phyloP scores from a whole-genome alignment of 352 stramenopile species.

The Phytophthora nicotianae region DNA sequence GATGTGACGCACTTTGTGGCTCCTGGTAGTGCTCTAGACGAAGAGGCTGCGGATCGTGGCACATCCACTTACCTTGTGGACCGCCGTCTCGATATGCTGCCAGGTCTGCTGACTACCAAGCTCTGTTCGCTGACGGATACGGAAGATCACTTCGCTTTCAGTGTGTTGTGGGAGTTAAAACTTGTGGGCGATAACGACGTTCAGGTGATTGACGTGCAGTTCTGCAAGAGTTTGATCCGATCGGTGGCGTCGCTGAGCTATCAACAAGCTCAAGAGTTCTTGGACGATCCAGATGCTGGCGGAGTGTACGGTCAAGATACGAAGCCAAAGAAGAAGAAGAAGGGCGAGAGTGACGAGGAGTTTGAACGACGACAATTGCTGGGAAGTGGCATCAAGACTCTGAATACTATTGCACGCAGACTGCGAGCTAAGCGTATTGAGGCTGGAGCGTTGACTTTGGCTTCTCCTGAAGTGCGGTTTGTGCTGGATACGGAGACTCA shows the following conservation, averaged over 20 bases:
- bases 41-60: slow-evolving; percentile 90
- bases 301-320: slow-evolving; percentile 41
- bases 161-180: slow-evolving; percentile 77
- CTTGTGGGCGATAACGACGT: slow-evolving; percentile 69
- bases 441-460: slow-evolving; percentile 96
- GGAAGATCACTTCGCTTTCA: slow-evolving; percentile 87
- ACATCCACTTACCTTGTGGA: slow-evolving; percentile 99
- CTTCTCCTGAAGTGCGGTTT: slow-evolving; percentile 97
- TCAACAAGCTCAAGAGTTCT: slow-evolving; percentile 95
- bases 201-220: slow-evolving; percentile 95
- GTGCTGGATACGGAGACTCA: slow-evolving; percentile 98
- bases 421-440: slow-evolving; percentile 94
- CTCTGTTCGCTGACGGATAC: slow-evolving; percentile 94
- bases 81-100: slow-evolving; percentile 98
- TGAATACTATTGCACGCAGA: slow-evolving; percentile 91
- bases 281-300: slow-evolving; percentile 88
- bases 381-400: slow-evolving; percentile 87
- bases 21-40: slow-evolving; percentile 93
- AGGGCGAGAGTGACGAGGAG: slow-evolving; percentile 41
- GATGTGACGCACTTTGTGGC: slow-evolving; percentile 99
- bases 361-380: slow-evolving; percentile 54
- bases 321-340: slow-evolving; percentile 43
- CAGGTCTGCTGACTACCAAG: slow-evolving; percentile 96
- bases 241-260: slow-evolving; percentile 97
- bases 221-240: slow-evolving; percentile 98